Conservation (phyloP, 2,329 filamentous ascomycete species). For the Penicillium crustosum region DNA sequence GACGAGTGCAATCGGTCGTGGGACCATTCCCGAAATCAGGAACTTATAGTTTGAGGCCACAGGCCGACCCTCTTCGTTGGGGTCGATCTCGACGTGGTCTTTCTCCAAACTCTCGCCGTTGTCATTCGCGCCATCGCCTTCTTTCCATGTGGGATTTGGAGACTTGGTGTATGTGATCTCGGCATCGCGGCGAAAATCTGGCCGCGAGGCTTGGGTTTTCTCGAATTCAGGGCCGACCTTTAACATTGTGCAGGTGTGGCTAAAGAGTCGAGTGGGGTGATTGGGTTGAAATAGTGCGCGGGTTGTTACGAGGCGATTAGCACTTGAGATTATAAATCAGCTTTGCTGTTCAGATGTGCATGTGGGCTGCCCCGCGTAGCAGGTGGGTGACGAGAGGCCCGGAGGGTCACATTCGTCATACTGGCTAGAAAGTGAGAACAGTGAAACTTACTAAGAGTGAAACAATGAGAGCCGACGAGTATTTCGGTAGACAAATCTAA, state of each 20-base stretch:
- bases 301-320: background rate
- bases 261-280: constrained; percentile 15
- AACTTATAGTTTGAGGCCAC: constrained; percentile 83
- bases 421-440: background rate
- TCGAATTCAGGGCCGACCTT: constrained; percentile 35
- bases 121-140: constrained; percentile 46
- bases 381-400: background rate
- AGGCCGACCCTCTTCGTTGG: constrained; percentile 68
- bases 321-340: constrained; percentile 9
- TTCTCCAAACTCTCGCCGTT: constrained; percentile 52
- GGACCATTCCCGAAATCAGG: constrained; percentile 77
- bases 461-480: background rate
- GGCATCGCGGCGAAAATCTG: constrained; percentile 39
- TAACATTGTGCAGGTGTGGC: constrained; percentile 26
- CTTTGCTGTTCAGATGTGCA: background rate
- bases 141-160: constrained; percentile 43
- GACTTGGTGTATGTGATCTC: constrained; percentile 43
- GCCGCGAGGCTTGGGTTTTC: constrained; percentile 44
- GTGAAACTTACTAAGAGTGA: constrained; percentile 11
- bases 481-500: background rate
- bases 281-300: background rate
- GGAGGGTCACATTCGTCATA: background rate
- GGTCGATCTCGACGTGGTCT: constrained; percentile 75
- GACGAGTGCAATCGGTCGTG: constrained; percentile 72
- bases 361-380: constrained; percentile 2